These are phyloP conservation scores for Nemophila menziesii DNA, from an alignment of 257 asterid species.

Conservation along the genomic window DNA sequence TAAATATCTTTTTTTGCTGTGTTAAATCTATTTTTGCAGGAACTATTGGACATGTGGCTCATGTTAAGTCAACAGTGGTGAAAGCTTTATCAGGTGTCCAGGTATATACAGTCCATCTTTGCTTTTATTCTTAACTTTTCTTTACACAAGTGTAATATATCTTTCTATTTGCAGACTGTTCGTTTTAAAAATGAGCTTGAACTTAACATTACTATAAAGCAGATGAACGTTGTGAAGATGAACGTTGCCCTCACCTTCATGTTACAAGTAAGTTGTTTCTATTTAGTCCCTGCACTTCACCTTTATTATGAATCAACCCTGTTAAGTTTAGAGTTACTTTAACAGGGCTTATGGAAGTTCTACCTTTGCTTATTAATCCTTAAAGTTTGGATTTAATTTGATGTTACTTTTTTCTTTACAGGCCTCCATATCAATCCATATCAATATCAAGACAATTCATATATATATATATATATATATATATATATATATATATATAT, in stretches of 20 bases:
- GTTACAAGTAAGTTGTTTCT: constrained; percentile 71
- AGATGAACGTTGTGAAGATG: constrained; percentile 99
- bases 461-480: too few species aligned
- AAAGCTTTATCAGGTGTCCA: constrained; percentile 97
- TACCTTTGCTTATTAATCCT: too few species aligned
- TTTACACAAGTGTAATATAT: background rate
- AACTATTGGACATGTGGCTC: constrained; percentile 99
- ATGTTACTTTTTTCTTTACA: too few species aligned
- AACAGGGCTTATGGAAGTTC: constrained; percentile 94
- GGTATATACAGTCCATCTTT: too few species aligned
- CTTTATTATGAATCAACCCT: constrained; percentile 12
- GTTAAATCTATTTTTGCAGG: constrained; percentile 41
- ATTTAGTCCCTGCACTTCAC: constrained; percentile 2
- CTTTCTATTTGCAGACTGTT: constrained; percentile 59
- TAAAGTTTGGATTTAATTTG: too few species aligned
- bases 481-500: too few species aligned
- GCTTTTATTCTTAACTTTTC: too few species aligned
- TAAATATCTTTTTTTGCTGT: too few species aligned
- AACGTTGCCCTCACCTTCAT: constrained; percentile 79
- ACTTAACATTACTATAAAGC: constrained; percentile 93
- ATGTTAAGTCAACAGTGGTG: constrained; percentile 93
- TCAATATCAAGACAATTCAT: too few species aligned
- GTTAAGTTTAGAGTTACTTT: constrained; percentile 2
- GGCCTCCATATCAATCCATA: too few species aligned
- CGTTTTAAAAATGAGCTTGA: constrained; percentile 97